These are phyloP conservation scores for Clitoria ternatea DNA, from an alignment of 306 rosid genomes.

Conservation along the genomic window DNA sequence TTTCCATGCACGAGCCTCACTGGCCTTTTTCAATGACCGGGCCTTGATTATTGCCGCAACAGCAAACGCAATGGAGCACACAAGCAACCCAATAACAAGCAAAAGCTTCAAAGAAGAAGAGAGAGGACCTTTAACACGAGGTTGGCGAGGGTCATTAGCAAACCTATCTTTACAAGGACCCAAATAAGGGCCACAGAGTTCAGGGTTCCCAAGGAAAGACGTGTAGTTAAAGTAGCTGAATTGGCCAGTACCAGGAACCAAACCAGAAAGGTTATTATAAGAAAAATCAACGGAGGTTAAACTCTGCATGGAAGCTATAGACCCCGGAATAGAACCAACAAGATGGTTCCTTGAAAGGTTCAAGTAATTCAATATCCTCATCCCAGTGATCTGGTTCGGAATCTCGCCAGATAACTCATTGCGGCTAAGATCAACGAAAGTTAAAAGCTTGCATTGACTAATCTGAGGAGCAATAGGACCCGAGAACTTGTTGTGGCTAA, in stretches of 20 bases:
- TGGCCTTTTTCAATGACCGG: slow-evolving; percentile 68
- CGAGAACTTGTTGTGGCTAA: slow-evolving; percentile 68
- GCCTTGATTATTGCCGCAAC: slow-evolving; percentile 73
- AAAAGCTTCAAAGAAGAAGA: slow-evolving; percentile 73
- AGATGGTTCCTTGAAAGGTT: slow-evolving; percentile 84
- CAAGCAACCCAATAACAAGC: slow-evolving; percentile 67
- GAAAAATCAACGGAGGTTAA: slow-evolving; percentile 94
- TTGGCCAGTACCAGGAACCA: slow-evolving; percentile 94
- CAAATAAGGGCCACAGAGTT: slow-evolving; percentile 93
- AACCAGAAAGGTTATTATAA: slow-evolving; percentile 84
- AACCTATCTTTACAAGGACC: slow-evolving; percentile 81
- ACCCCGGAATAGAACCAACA: slow-evolving; percentile 67
- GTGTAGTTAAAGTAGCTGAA: slow-evolving; percentile 93
- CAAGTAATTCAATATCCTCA: slow-evolving; percentile 79
- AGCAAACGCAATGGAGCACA: slow-evolving; percentile 69
- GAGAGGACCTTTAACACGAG: slow-evolving; percentile 58
- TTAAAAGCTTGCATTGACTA: slow-evolving; percentile 69
- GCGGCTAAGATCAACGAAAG: slow-evolving; percentile 82
- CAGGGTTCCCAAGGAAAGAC: slow-evolving; percentile 75
- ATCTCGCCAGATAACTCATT: slow-evolving; percentile 73
- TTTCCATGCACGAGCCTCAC: slow-evolving; percentile 72
- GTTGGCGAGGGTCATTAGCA: slow-evolving; percentile 48
- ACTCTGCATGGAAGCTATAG: slow-evolving; percentile 84
- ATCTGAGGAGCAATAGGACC: slow-evolving; percentile 72
- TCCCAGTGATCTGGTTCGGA: slow-evolving; percentile 67